Percentiles rank a stretch among this genome's conserved stretches.
Evolutionary conservation across 768 basidiomycete species (phyloP).

Genomic region (Rubroboletus pulcherrimus): DNA sequence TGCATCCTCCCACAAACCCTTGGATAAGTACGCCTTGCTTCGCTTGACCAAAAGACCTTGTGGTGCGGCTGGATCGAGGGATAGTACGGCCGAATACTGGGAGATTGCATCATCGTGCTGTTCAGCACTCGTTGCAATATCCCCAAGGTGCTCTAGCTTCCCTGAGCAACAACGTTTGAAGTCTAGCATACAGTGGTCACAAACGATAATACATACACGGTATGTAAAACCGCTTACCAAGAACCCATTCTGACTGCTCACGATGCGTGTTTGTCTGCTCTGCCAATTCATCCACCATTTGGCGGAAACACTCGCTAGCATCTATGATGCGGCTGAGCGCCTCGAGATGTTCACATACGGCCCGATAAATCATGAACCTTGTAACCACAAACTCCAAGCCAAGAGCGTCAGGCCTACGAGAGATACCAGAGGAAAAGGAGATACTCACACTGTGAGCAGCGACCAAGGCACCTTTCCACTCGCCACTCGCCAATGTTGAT

Average conservation of each 20-base stretch:
- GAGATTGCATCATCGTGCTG: neutral
- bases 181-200: neutral
- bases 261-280: neutral
- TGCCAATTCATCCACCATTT: neutral
- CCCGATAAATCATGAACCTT: neutral
- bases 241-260: neutral
- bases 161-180: neutral
- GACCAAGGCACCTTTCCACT: neutral
- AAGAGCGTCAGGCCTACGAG: neutral
- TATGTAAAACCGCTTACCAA: neutral
- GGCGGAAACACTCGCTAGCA: neutral
- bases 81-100: neutral
- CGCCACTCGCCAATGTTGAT: neutral
- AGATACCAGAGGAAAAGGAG: neutral
- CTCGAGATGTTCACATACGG: neutral
- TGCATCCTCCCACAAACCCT: neutral
- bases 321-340: neutral
- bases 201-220: accelerated
- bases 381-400: neutral
- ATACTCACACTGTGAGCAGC: neutral
- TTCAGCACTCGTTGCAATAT: neutral
- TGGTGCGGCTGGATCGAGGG: neutral
- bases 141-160: neutral
- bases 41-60: slow-evolving; percentile 1
- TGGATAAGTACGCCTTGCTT: slow-evolving; percentile 4